Conservation (phyloP, 2,329 filamentous ascomycete species). For the Aureobasidium subglaciale region DNA sequence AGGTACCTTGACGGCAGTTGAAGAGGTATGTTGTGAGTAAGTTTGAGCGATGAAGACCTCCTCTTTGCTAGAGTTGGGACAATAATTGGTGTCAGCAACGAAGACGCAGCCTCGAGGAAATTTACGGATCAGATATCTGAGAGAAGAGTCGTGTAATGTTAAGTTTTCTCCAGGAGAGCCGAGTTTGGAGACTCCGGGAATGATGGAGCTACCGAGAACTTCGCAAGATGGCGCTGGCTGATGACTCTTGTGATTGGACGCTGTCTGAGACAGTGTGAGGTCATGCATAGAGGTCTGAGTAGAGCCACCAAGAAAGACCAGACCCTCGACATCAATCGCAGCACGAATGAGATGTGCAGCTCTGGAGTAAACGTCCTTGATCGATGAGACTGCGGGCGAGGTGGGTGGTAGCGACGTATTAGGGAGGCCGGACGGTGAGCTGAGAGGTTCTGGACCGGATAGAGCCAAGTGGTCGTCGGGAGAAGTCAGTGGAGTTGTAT, state of each 20-base stretch:
- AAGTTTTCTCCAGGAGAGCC: neutral
- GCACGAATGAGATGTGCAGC: conserved; percentile 41
- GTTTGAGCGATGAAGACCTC: neutral
- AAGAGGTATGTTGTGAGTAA: neutral
- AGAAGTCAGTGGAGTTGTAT: neutral
- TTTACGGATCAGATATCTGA: neutral
- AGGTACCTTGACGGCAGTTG: neutral
- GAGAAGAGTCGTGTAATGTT: neutral
- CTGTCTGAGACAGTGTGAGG: neutral
- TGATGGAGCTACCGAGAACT: neutral
- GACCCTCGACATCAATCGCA: conserved; percentile 37
- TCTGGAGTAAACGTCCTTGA: conserved; percentile 32
- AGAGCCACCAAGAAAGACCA: conserved; percentile 31
- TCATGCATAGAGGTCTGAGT: neutral
- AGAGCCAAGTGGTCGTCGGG: neutral
- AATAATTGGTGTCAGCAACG: neutral
- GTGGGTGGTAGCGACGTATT: neutral
- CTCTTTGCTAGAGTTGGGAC: neutral
- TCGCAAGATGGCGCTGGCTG: neutral
- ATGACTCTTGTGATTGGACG: too few relatives aligned
- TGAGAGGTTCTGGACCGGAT: neutral
- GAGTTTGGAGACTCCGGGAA: neutral
- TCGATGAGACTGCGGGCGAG: conserved; percentile 23
- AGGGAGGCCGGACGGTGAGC: too few relatives aligned
- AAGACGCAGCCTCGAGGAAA: conserved; percentile 7